phyloP scores from a whole-genome alignment of 345 rosid species.

The Durio zibethinus region DNA sequence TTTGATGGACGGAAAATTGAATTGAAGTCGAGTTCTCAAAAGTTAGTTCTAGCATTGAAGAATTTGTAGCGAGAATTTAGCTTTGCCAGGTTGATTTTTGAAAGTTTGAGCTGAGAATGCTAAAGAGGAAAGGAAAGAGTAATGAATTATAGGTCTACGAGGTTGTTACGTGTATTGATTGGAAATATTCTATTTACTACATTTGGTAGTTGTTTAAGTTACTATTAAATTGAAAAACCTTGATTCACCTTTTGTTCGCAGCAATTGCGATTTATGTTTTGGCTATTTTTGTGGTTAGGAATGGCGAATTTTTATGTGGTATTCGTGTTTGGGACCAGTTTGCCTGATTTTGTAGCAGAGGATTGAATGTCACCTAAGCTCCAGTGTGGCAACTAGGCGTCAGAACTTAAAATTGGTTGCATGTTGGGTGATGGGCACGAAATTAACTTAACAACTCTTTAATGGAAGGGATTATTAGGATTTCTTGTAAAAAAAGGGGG shows the following conservation, averaged over 20 bases:
- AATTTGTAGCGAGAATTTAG: neutral
- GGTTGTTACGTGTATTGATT: neutral
- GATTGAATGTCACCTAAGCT: neutral
- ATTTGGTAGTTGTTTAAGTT: neutral
- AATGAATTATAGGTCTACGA: neutral
- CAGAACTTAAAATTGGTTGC: neutral
- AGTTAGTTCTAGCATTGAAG: neutral
- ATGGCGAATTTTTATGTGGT: neutral
- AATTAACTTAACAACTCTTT: neutral
- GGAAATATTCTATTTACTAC: neutral
- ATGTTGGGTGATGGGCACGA: neutral
- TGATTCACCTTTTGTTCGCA: neutral
- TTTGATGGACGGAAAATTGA: neutral
- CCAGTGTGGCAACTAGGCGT: neutral
- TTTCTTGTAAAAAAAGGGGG: neutral
- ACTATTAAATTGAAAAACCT: neutral
- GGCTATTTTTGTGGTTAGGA: neutral
- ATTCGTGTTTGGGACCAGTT: neutral
- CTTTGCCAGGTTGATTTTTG: neutral
- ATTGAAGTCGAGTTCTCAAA: neutral
- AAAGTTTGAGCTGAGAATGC: neutral
- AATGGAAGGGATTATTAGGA: neutral
- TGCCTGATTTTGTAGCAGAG: neutral
- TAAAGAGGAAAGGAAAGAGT: neutral
- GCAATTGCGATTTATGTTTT: neutral